Percentiles rank a stretch among this genome's conserved stretches.
Conservation (phyloP, 495 filamentous ascomycete genomes). For the Aspergillus incahuasiensis region DNA sequence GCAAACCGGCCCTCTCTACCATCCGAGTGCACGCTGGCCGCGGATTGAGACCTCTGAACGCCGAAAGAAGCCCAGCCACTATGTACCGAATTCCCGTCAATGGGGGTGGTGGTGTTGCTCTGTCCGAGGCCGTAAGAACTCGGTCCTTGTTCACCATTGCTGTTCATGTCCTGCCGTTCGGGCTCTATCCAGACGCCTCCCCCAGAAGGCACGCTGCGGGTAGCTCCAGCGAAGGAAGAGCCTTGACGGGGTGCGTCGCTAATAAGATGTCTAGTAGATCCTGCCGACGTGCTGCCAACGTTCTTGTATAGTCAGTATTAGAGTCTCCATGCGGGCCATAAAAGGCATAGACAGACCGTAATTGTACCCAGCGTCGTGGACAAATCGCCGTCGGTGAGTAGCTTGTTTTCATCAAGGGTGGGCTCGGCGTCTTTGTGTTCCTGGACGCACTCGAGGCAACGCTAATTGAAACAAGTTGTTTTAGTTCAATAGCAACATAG, state of each 20-base stretch:
- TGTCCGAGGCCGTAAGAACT: conserved; percentile 17
- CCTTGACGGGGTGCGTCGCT: neutral
- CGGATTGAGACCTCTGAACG: neutral
- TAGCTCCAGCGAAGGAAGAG: conserved; percentile 1
- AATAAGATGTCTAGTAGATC: conserved; percentile 2
- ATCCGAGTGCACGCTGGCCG: neutral
- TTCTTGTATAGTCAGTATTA: conserved; percentile 6
- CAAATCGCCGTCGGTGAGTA: conserved; percentile 11
- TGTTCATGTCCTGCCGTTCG: neutral
- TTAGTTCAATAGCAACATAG: conserved; percentile 1
- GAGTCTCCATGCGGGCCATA: neutral
- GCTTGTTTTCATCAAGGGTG: conserved; percentile 17
- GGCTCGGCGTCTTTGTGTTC: conserved; percentile 22
- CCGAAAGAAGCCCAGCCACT: conserved; percentile 15
- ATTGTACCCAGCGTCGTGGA: conserved; percentile 1
- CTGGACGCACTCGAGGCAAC: conserved; percentile 54
- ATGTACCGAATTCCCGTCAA: conserved; percentile 6
- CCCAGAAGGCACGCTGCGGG: conserved; percentile 14
- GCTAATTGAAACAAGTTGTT: conserved; percentile 26
- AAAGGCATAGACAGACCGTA: neutral
- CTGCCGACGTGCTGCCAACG: neutral
- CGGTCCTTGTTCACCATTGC: conserved; percentile 2
- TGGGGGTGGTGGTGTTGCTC: conserved; percentile 6
- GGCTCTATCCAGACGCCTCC: conserved; percentile 20
- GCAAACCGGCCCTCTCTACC: conserved; percentile 15